Percentiles rank a stretch among this genome's conserved stretches.
phyloP scores from a whole-genome alignment of 2,329 filamentous ascomycete genomes.

The Exserohilum turcica region DNA sequence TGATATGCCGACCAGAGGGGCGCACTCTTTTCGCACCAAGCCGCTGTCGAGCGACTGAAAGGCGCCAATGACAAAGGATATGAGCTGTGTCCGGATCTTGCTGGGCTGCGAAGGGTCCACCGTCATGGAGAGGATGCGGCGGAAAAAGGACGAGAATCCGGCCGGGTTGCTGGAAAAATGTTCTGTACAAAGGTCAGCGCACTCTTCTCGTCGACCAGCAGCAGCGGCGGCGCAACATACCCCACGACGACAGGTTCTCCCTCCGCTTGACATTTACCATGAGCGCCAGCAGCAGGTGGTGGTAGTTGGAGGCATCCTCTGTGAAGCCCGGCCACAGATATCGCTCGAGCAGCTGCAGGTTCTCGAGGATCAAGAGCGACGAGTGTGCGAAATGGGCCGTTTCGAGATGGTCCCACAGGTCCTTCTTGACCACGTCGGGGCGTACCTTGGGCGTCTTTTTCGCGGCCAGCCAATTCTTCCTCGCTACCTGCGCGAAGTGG shows the following conservation, averaged over 20 bases:
- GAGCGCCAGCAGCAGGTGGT: slow-evolving; percentile 83
- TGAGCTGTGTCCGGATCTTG: slow-evolving; percentile 71
- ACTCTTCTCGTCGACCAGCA: slow-evolving; percentile 7
- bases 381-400: slow-evolving; percentile 77
- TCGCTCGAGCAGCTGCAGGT: slow-evolving; percentile 85
- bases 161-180: slow-evolving; percentile 76
- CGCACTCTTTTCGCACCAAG: slow-evolving; percentile 93
- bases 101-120: slow-evolving; percentile 59
- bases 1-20: slow-evolving; percentile 89
- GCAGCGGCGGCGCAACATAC: slow-evolving; percentile 54
- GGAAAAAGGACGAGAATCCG: slow-evolving; percentile 88
- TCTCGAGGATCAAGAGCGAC: slow-evolving; percentile 82
- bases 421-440: slow-evolving; percentile 78
- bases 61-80: slow-evolving; percentile 86
- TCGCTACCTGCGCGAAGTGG: slow-evolving; percentile 71
- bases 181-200: slow-evolving; percentile 56
- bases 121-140: slow-evolving; percentile 84
- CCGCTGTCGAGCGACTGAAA: slow-evolving; percentile 92
- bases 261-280: slow-evolving; percentile 87
- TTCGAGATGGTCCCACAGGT: slow-evolving; percentile 89
- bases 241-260: slow-evolving; percentile 87
- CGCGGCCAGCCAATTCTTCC: slow-evolving; percentile 80
- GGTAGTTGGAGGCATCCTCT: slow-evolving; percentile 87
- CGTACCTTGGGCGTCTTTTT: slow-evolving; percentile 71
- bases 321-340: slow-evolving; percentile 95